Evolutionary conservation across 305 asterid species (phyloP).

Genomic region (Fraxinus sp.): DNA sequence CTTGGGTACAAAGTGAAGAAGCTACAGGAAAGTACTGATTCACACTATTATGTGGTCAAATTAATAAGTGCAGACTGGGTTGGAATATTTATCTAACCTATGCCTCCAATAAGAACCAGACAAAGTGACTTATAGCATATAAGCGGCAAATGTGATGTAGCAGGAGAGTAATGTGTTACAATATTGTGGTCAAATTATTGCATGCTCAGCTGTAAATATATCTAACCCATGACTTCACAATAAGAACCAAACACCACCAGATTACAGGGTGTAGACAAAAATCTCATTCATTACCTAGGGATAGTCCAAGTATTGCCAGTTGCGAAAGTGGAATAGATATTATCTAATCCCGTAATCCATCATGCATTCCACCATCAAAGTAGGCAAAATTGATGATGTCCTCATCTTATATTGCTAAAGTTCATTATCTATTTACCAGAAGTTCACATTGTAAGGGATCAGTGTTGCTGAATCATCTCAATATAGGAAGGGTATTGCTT

Average conservation of each 20-base stretch:
- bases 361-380: not conserved
- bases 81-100: not conserved
- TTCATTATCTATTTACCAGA: not conserved
- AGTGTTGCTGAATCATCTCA: not conserved
- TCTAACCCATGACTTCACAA: not conserved
- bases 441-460: not conserved
- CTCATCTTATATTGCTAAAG: not conserved
- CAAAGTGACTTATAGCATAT: not conserved
- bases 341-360: slow-evolving; percentile 5
- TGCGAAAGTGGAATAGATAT: not conserved
- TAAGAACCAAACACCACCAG: not conserved
- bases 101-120: not conserved
- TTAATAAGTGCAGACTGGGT: not conserved
- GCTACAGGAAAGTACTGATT: not conserved
- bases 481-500: not conserved
- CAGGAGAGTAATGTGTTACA: not conserved
- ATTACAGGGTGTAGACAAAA: not conserved
- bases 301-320: not conserved
- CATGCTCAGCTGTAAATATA: not conserved
- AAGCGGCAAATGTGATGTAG: not conserved
- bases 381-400: not conserved
- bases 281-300: not conserved
- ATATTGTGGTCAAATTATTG: not conserved
- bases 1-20: not conserved
- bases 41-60: not conserved